Base-by-base conservation (phyloP, 306 rosid species). In the Cucurbita argyrosperma region DNA sequence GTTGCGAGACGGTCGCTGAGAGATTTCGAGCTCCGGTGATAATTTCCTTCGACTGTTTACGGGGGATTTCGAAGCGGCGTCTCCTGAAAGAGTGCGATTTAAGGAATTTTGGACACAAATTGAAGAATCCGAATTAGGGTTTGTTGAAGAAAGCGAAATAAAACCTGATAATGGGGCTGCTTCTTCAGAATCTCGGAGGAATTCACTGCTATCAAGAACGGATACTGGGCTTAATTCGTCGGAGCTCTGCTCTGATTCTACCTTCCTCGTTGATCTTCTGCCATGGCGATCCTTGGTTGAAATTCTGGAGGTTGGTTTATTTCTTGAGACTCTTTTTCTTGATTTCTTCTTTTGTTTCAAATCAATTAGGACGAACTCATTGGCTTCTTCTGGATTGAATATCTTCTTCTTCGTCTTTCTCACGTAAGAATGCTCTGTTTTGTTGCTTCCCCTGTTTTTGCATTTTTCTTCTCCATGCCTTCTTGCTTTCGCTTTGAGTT, bases 171-270 rank as follows among this genome's bases (percentile, higher is more conserved):
- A 76, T 42, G 74, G 75, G 76, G 39, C n/a, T 62, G 47, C 3
- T 57, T 57, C 76, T 70, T 80, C 56, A 10, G 82, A 74, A 79
- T 89, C 79, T 56, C 47, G 14, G 21, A 74, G 85, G 72, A 86
- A 79, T 70, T 68, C 79, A 49, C 67, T 82, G 77, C 77, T 81
- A 35, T 90, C 89, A 35, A 93, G 96, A 42, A 90, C 90, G 65
- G 98, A 93, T 80, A 90, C 94, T 1, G 97, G 97, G 76, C 97
- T 93, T 46, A 79, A 74, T 66, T 93, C 98, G 72, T 93, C 90
- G 7, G 88, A 81, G 59, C 83, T 83, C 46, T 79, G 72, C 35
- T 86, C 88, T 16, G 76, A 18, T 81, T 88, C 91, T 12, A 69
- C 37, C 77, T 53, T 82, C 77, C 52, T 79, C 15, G 79, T 82